Percentiles rank a stretch among this genome's conserved stretches.
Evolutionary conservation across 306 rosid species (phyloP).

Genomic region (Trifolium subterraneum): DNA sequence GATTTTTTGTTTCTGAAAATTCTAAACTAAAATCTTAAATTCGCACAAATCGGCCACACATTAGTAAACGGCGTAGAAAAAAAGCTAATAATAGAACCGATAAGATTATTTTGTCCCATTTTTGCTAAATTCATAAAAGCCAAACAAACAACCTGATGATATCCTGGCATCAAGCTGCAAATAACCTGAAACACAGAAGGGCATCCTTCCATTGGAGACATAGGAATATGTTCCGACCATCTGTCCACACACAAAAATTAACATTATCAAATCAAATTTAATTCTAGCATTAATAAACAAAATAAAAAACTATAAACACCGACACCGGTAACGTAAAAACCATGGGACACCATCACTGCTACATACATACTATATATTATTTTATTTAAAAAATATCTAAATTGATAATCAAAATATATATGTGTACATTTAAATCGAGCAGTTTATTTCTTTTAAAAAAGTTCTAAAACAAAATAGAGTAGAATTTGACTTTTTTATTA

Average conservation of each 20-base stretch:
- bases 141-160: conserved; percentile 67
- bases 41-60: background rate
- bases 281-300: background rate
- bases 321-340: too few relatives aligned
- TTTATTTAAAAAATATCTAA: too few relatives aligned
- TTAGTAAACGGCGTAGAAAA: conserved; percentile 19
- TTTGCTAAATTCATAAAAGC: conserved; percentile 32
- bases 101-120: conserved; percentile 25
- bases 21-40: conserved; percentile 17
- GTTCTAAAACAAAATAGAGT: too few relatives aligned
- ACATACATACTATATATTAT: too few relatives aligned
- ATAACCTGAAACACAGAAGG: conserved; percentile 80
- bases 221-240: conserved; percentile 70
- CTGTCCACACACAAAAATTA: conserved; percentile 50
- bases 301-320: too few relatives aligned
- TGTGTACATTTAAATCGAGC: too few relatives aligned
- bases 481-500: too few relatives aligned
- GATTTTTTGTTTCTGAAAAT: conserved; percentile 18
- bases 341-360: too few relatives aligned
- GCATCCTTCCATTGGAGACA: conserved; percentile 82
- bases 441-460: too few relatives aligned
- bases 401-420: too few relatives aligned
- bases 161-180: conserved; percentile 79
- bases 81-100: conserved; percentile 13
- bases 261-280: conserved; percentile 35